Evolutionary conservation across 148 eudicot species (phyloP).

Genomic region (Cornus florida): DNA sequence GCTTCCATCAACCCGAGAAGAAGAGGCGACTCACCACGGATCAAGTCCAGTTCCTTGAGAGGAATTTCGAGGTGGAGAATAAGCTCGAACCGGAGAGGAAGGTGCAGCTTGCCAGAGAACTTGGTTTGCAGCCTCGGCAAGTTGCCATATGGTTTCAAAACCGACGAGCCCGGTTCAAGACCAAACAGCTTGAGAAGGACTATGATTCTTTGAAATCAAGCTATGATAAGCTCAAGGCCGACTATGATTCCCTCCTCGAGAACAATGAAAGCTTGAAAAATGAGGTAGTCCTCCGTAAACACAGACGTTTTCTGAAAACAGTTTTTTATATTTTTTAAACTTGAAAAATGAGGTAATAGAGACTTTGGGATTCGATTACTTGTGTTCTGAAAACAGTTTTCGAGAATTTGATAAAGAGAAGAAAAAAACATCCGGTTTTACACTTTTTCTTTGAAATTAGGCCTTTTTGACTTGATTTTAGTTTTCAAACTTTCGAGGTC

Average conservation of each 20-base stretch:
- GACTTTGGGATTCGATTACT: no score
- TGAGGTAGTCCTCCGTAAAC: constrained; percentile 32
- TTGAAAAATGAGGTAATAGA: no score
- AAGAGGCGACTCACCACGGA: constrained; percentile 46
- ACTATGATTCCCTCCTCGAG: constrained; percentile 43
- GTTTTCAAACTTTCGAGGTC: no score
- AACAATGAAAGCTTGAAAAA: constrained; percentile 44
- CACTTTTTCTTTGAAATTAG: no score
- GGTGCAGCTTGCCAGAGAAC: constrained; percentile 45
- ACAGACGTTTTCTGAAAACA: no score
- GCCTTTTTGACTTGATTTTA: no score
- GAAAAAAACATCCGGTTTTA: no score
- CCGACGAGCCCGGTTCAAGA: constrained; percentile 67
- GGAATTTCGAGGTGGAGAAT: constrained; percentile 61
- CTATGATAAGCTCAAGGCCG: constrained; percentile 45
- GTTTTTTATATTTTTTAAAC: no score
- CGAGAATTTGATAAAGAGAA: no score
- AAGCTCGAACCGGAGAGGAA: constrained; percentile 82
- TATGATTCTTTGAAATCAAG: constrained; percentile 45
- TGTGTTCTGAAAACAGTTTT: no score
- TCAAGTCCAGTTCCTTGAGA: constrained; percentile 66
- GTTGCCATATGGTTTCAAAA: constrained; percentile 83
- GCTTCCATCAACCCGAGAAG: constrained; percentile 44
- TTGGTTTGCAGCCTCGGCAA: constrained; percentile 73
- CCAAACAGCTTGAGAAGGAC: constrained; percentile 70